Evolutionary conservation across 169 alveolate genomes (phyloP), one percentile per base, ranked within the genome.

Genomic region (Plasmodium gonderi): DNA sequence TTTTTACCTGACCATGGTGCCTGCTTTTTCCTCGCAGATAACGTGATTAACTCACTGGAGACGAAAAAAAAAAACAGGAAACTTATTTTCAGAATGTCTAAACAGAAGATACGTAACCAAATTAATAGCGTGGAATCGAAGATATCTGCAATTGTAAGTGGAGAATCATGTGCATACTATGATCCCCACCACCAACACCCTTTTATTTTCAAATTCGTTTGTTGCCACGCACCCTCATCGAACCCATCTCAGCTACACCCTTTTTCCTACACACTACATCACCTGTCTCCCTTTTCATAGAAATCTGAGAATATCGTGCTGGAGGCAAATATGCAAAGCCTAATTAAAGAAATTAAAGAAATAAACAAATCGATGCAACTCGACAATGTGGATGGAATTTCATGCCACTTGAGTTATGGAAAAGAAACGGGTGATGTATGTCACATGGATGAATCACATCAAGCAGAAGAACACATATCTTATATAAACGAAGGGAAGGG

Each of bases 21-120:
- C 26, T 60, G 17, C 26, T 60, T 60, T 44, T 14, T 31, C 31
- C 60, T 44, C 14, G 5, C 75, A 82, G 92, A 82, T 36, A 82
- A 82, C 20, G 83, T 82, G 38, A 82, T 82, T 26, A 82, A 69
- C 42, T 82, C 92, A n/a, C 54, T 82, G 64, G 92, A 82, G 65
- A 75, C 38, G 31, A 82, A 82, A 60, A 82, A 82, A 68, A 69
- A 74, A 68, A 72, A 82, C 54, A 68, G 82, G 68, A 80, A 82
- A 31, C 40, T 45, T 4, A 82, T 82, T 26, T 68, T 72, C 36
- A 36, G 40, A 47, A 69, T 82, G 42, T 68, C 92, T 33, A 80
- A 82, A 36, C 82, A 82, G 40, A 82, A 49, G 65, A 23, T 82
- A 12, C 79, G 82, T 12, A 80, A 82, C 36, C 81, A 82, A 33